Evolutionary conservation across 1,139 yeast genomes (phyloP).

Genomic region (Nadsonia commutata): DNA sequence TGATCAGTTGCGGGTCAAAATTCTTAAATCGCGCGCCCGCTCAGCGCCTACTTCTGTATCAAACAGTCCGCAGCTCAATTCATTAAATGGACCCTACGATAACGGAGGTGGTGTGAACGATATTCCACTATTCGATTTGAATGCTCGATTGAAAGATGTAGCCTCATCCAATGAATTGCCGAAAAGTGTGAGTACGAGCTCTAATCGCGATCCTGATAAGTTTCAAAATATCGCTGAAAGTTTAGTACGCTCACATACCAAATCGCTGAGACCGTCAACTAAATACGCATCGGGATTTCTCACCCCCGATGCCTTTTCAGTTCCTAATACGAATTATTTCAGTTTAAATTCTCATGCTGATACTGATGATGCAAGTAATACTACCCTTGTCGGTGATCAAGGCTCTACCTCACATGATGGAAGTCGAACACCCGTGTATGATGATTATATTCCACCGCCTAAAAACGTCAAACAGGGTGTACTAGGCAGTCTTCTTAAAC

Average conservation of each 20-base stretch:
- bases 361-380: conserved; percentile 6
- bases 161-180: conserved; percentile 4
- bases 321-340: conserved; percentile 5
- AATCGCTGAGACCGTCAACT: too few species aligned
- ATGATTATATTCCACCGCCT: conserved; percentile 56
- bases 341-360: conserved; percentile 2
- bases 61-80: background rate
- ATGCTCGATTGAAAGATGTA: conserved; percentile 12
- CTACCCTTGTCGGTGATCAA: conserved; percentile 6
- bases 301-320: conserved; percentile 7
- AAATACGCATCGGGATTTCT: too few species aligned
- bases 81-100: background rate
- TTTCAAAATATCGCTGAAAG: conserved; percentile 6
- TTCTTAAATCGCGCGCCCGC: background rate
- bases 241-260: conserved; percentile 11
- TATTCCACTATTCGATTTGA: conserved; percentile 16
- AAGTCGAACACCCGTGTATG: conserved; percentile 14
- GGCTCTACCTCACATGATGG: conserved; percentile 11
- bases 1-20: background rate
- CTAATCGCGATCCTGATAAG: conserved; percentile 2
- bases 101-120: conserved; percentile 10
- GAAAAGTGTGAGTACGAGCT: conserved; percentile 9
- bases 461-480: conserved; percentile 69
- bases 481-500: conserved; percentile 54
- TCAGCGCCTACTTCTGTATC: background rate